phyloP scores from a whole-genome alignment of 257 asterid species.

The Handroanthus guayacan region DNA sequence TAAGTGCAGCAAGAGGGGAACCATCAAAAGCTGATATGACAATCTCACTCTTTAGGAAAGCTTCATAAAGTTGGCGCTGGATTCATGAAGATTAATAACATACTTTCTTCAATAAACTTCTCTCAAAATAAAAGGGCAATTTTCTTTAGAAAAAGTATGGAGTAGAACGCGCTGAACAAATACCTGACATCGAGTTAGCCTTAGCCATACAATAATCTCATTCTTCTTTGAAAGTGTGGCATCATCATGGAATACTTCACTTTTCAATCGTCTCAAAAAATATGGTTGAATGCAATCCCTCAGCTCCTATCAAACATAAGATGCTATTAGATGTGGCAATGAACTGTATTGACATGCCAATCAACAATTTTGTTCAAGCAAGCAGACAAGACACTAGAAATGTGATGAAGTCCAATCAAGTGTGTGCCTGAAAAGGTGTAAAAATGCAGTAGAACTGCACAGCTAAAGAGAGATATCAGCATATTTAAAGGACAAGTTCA shows the following conservation, averaged over 20 bases:
- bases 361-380: conserved; percentile 13
- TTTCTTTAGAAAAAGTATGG: not conserved
- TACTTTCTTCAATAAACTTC: conserved; percentile 8
- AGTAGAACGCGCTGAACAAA: conserved; percentile 12
- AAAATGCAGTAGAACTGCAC: not conserved
- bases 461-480: not conserved
- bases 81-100: conserved; percentile 29
- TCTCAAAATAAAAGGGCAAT: conserved; percentile 20
- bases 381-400: conserved; percentile 32
- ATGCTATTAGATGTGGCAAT: conserved; percentile 35
- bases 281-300: conserved; percentile 91
- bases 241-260: conserved; percentile 75
- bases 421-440: conserved; percentile 2
- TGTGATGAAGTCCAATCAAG: not conserved
- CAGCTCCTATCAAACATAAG: conserved; percentile 58
- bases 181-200: conserved; percentile 90
- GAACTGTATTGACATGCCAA: conserved; percentile 23
- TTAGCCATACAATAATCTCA: conserved; percentile 92
- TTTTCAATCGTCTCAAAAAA: conserved; percentile 89
- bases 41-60: conserved; percentile 92
- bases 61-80: conserved; percentile 90
- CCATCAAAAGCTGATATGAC: conserved; percentile 93
- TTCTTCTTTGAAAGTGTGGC: conserved; percentile 84
- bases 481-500: not conserved
- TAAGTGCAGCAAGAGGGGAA: conserved; percentile 95